These are phyloP conservation scores for Trichophyton rubrum DNA, from an alignment of 2,329 filamentous ascomycete genomes.

Conservation along the genomic window DNA sequence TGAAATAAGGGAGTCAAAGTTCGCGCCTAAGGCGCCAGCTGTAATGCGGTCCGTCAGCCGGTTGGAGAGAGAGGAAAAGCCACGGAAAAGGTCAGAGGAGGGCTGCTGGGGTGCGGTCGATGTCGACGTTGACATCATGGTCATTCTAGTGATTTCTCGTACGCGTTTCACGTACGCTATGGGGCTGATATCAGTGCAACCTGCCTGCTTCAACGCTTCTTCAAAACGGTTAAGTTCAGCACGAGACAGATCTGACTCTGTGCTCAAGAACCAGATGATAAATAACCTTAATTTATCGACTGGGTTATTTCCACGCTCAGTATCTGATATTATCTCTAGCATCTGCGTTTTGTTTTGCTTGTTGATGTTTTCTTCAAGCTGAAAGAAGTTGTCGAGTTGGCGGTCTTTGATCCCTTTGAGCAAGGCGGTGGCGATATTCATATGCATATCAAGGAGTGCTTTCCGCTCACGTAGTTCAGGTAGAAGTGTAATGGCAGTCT, in stretches of 20 bases:
- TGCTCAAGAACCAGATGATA: slow-evolving; percentile 93
- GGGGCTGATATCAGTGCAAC: slow-evolving; percentile 58
- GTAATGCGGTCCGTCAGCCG: slow-evolving; percentile 89
- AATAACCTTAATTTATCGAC: slow-evolving; percentile 86
- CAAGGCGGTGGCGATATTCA: slow-evolving; percentile 84
- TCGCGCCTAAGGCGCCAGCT: slow-evolving; percentile 71
- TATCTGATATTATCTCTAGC: slow-evolving; percentile 70
- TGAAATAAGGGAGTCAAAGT: slow-evolving; percentile 87
- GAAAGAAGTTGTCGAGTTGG: slow-evolving; percentile 91
- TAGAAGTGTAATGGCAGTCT: slow-evolving; percentile 83
- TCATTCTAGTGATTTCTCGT: slow-evolving; percentile 92
- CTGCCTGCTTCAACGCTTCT: slow-evolving; percentile 63
- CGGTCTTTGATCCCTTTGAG: slow-evolving; percentile 81
- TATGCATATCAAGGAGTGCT: slow-evolving; percentile 90
- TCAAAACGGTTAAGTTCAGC: slow-evolving; percentile 77
- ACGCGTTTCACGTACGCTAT: slow-evolving; percentile 82
- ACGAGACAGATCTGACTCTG: slow-evolving; percentile 73
- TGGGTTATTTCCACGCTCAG: slow-evolving; percentile 68
- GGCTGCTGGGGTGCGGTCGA: slow-evolving; percentile 49
- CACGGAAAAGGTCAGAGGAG: slow-evolving; percentile 66
- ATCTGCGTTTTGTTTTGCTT: slow-evolving; percentile 87
- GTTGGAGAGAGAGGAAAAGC: slow-evolving; percentile 82
- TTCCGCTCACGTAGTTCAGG: slow-evolving; percentile 90
- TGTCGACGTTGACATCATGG: slow-evolving; percentile 78
- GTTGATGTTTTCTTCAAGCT: slow-evolving; percentile 81